A percentile compares a stretch with the other conserved stretches of the same genome.
Conservation (phyloP, 441 rosid species). For the Sinapis alba region DNA sequence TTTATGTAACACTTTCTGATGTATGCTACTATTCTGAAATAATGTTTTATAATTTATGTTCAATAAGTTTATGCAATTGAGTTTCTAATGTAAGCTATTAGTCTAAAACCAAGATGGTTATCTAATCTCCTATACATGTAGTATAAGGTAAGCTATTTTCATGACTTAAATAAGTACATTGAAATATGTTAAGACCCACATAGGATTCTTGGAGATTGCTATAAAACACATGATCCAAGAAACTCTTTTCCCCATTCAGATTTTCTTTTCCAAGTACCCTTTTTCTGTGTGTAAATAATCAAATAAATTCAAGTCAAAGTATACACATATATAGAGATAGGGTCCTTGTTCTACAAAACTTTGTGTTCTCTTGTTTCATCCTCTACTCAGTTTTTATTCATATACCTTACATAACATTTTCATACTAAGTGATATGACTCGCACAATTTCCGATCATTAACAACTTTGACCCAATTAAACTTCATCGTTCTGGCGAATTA, state of each 20-base stretch:
- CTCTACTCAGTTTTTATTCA: not conserved
- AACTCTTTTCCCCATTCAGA: slow-evolving; percentile 37
- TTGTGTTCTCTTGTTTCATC: slow-evolving; percentile 30
- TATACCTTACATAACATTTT: slow-evolving; percentile 12
- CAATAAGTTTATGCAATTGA: slow-evolving; percentile 14
- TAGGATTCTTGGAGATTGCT: slow-evolving; percentile 34
- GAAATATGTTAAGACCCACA: slow-evolving; percentile 1
- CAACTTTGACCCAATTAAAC: slow-evolving; percentile 3
- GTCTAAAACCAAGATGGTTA: not conserved
- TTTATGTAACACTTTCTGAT: slow-evolving; percentile 7
- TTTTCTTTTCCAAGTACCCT: slow-evolving; percentile 32
- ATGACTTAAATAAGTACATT: not conserved
- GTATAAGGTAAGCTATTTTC: not conserved
- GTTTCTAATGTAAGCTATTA: not conserved
- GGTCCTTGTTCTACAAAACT: slow-evolving; percentile 15
- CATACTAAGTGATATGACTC: not conserved
- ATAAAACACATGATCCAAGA: slow-evolving; percentile 41
- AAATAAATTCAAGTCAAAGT: slow-evolving; percentile 26
- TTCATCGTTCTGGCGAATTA: not conserved
- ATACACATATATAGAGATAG: slow-evolving; percentile 2
- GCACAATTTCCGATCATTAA: slow-evolving; percentile 1
- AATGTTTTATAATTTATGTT: not conserved
- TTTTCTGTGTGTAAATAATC: slow-evolving; percentile 1
- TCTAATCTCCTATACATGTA: not conserved
- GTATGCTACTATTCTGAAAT: slow-evolving; percentile 1